Base-by-base conservation (phyloP, 2,329 filamentous ascomycete genomes). In the Colletotrichum viniferum region DNA sequence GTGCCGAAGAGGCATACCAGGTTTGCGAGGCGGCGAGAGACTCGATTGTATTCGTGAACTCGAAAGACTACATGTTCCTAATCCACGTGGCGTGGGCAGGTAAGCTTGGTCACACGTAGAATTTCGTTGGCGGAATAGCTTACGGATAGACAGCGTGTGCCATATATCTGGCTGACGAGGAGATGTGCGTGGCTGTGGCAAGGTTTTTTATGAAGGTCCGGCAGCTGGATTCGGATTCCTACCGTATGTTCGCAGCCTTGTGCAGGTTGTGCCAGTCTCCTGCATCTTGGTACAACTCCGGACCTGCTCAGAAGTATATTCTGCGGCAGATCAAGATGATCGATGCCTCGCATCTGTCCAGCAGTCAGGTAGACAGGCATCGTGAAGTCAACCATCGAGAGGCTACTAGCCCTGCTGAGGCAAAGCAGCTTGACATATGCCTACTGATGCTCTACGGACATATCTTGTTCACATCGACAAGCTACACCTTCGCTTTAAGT, bases 381-480 rank as follows among this genome's bases (percentile, higher is more conserved):
- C 69, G 76, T 28, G 81, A 85, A 5, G 84, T 84, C 60, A 79
- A 82, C 7, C 82, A 85, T 63, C 80, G 84, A 14, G 84, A 85
- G 24, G 84, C 55, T 14, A 28, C 63, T 14, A 55, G 18, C 14
- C 18, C 14, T 28, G 52, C 34, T 9, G 74, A 74, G 16, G 43
- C 60, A 10, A 69, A 76, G 24, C 86, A 90, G 16, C 88, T 97
- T 77, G 96, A 98, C 82, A 91, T 96, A 9, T 94, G 93, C 30
- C 88, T 98, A 12, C 89, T 99, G 14, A 94, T 96, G 82, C 90
- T 98, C 1, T 98, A 98, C 81, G 97, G 95, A 0, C 95, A 98
- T 81, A 95, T 98, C 76, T 88, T 98, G 7, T 96, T 95, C 79
- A 93, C 93, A 0, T 95, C 95, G 4, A 95, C 93, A 65, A 95